Conservation (phyloP, 495 filamentous ascomycete genomes). For the Aspergillus sclerotiicarbonarius region DNA sequence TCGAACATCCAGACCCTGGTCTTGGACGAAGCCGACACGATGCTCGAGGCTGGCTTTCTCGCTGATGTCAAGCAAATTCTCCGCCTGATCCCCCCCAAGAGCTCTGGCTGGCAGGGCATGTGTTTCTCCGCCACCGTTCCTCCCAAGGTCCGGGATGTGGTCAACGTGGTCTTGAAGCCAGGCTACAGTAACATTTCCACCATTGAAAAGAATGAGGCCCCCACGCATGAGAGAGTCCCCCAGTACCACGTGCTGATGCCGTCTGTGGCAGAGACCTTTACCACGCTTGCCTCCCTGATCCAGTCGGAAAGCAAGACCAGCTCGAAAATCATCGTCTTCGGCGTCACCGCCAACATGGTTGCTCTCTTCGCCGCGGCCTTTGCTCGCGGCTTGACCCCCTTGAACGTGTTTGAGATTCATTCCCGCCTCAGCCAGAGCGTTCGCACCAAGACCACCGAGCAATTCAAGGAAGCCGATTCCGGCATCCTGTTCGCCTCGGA, state of each 20-base stretch:
- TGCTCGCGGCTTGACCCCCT: constrained; percentile 35
- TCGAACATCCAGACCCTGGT: constrained; percentile 56
- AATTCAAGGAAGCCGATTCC: constrained; percentile 55
- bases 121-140: constrained; percentile 71
- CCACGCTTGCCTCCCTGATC: constrained; percentile 47
- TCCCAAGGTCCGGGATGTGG: constrained; percentile 58
- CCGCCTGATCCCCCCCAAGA: constrained; percentile 54
- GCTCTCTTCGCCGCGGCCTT: constrained; percentile 55
- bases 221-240: constrained; percentile 60
- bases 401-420: constrained; percentile 58
- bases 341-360: constrained; percentile 62
- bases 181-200: constrained; percentile 62
- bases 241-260: constrained; percentile 59
- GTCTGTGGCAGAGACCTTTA: constrained; percentile 51
- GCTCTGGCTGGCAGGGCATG: constrained; percentile 62
- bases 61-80: constrained; percentile 58
- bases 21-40: constrained; percentile 66
- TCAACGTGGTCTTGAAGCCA: constrained; percentile 53
- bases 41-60: constrained; percentile 63
- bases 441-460: constrained; percentile 56
- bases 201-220: constrained; percentile 56
- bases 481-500: constrained; percentile 66
- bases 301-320: constrained; percentile 40
- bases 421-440: constrained; percentile 56
- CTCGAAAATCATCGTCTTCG: constrained; percentile 69